A percentile compares a stretch with the other conserved stretches of the same genome.
Evolutionary conservation across 2,329 filamentous ascomycete genomes (phyloP).

Genomic region (Talaromyces sp.): DNA sequence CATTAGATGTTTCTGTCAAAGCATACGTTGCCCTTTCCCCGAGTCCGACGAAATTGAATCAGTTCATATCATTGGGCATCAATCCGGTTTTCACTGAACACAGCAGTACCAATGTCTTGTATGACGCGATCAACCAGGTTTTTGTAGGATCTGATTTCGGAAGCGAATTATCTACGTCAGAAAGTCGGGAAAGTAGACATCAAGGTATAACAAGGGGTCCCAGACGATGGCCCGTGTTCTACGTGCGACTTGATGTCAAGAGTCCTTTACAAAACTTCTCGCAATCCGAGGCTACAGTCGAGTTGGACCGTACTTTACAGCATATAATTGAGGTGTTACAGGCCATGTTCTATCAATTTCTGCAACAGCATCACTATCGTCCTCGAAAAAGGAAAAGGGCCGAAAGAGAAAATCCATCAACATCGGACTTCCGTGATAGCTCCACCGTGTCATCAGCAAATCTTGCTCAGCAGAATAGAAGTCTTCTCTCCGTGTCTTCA

Average conservation of each 20-base stretch:
- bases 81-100: constrained; percentile 57
- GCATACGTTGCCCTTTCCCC: constrained; percentile 71
- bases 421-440: background rate
- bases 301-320: constrained; percentile 48
- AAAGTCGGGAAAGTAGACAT: constrained; percentile 46
- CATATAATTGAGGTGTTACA: constrained; percentile 63
- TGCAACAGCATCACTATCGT: constrained; percentile 68
- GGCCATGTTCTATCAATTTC: constrained; percentile 68
- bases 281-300: constrained; percentile 36
- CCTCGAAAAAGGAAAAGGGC: constrained; percentile 43
- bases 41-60: constrained; percentile 66
- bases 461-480: background rate
- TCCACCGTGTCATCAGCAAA: background rate
- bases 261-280: constrained; percentile 39
- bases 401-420: constrained; percentile 15
- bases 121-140: constrained; percentile 71
- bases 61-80: constrained; percentile 79
- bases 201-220: constrained; percentile 60
- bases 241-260: constrained; percentile 63
- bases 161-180: constrained; percentile 32
- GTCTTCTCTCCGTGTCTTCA: background rate
- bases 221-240: constrained; percentile 88
- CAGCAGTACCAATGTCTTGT: constrained; percentile 63
- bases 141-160: constrained; percentile 79
- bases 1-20: constrained; percentile 58